Percentiles rank a stretch among this genome's conserved stretches.
Evolutionary conservation across 225 moss, liverwort and hornwort species (phyloP).

Genomic region (Pleurozium schreberi): DNA sequence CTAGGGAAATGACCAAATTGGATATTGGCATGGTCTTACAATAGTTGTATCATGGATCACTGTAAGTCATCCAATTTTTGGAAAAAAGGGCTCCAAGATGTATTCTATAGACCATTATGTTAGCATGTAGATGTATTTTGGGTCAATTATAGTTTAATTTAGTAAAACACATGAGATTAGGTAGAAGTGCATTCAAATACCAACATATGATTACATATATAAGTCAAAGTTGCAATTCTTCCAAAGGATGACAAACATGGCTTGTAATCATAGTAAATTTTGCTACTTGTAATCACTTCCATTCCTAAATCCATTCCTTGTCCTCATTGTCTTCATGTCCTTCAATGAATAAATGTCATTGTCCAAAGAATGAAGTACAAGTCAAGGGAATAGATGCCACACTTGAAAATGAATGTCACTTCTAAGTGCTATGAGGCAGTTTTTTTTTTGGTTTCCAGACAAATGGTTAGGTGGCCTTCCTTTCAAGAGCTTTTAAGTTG

Average conservation of each 20-base stretch:
- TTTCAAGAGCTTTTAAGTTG: too few species aligned
- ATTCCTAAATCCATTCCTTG: rapidly evolving
- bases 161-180: rapidly evolving
- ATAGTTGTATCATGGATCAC: rapidly evolving
- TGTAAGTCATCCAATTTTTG: neutral
- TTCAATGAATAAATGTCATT: neutral
- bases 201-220: neutral
- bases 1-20: rapidly evolving
- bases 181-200: too few species aligned
- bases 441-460: too few species aligned
- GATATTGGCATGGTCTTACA: neutral
- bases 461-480: too few species aligned
- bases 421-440: neutral
- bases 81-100: rapidly evolving
- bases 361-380: neutral
- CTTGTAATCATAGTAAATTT: neutral
- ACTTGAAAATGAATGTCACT: neutral
- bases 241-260: neutral
- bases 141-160: neutral
- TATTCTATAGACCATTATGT: neutral
- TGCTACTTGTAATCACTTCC: rapidly evolving
- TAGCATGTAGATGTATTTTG: neutral
- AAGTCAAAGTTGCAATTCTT: neutral
- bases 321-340: too few species aligned
- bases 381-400: neutral